Conservation (phyloP, 2,329 filamentous ascomycete genomes). For the Shiraia bambusicola region DNA sequence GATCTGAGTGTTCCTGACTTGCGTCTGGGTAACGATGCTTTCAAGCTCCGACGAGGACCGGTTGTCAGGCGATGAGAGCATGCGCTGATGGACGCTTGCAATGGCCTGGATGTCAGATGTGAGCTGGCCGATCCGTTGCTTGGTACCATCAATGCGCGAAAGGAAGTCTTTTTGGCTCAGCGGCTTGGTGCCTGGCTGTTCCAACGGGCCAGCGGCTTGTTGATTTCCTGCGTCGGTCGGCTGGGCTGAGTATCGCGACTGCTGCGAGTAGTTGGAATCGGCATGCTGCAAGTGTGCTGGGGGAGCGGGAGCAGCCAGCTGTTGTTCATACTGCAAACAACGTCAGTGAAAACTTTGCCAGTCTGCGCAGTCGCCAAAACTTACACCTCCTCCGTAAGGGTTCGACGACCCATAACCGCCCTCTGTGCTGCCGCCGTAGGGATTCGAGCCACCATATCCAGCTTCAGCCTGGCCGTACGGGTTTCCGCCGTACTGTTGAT, state of each 20-base stretch:
- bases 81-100: constrained; percentile 69
- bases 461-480: constrained; percentile 58
- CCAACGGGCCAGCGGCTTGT: constrained; percentile 43
- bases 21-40: constrained; percentile 67
- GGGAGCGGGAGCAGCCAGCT: constrained; percentile 30
- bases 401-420: constrained; percentile 31
- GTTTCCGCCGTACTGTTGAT: constrained; percentile 60
- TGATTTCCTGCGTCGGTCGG: constrained; percentile 2
- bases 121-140: constrained; percentile 67
- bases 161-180: constrained; percentile 70
- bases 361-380: constrained; percentile 11
- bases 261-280: constrained; percentile 43
- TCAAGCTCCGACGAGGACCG: constrained; percentile 60
- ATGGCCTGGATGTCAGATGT: constrained; percentile 69
- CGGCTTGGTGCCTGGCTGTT: constrained; percentile 54
- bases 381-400: constrained; percentile 35
- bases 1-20: constrained; percentile 72
- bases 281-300: constrained; percentile 28
- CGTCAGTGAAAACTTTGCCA: constrained; percentile 11
- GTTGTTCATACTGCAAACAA: constrained; percentile 24
- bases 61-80: constrained; percentile 65
- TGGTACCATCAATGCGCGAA: constrained; percentile 64
- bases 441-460: constrained; percentile 36
- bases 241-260: constrained; percentile 39
- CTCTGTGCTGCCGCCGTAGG: constrained; percentile 37